Evolutionary conservation across 495 filamentous ascomycete genomes (phyloP), one percentile per base, ranked within the genome.

Genomic region (Neurospora tetrasperma): DNA sequence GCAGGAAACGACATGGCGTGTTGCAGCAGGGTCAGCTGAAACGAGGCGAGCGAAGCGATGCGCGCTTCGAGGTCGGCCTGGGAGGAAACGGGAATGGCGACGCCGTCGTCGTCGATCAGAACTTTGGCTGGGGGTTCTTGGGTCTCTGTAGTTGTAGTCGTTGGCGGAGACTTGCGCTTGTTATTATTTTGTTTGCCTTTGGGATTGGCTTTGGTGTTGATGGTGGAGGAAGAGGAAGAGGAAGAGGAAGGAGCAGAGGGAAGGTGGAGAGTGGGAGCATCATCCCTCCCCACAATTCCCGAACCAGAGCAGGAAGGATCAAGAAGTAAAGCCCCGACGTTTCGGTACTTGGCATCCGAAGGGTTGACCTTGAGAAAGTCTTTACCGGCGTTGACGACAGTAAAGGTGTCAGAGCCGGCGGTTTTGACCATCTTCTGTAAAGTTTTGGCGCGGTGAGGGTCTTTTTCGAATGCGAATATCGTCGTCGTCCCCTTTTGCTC

Each of bases 251-350:
- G 89, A 2, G 87, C 80, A 42, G 80, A 83, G 2, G 84, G 87
- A 41, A 86, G 79, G 70, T 88, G 84, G 12, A 94, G 78, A 44
- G 86, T 84, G 0, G 91, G 89, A 70, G 88, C 84, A 71, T 94
- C 93, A 46, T 97, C 91, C 12, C 96, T 87, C 6, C 94, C 93
- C 10, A 97, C 89, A 35, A 99, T 99, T 0, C 96, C 96, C 78
- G 93, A 97, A 1, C 96, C 96, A 1, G 94, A 97, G 76, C 96
- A 99, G 75, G 92, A 95, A 0, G 96, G 96, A 80, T 99, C 96
- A 0, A 99, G 87, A 5, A 99, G 83, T 35, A 99, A 80, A 14
- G 90, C 90, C 0, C 88, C 86, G 6, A 97, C 92, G 12, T 87
- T 82, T 59, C 86, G 84, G 71, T 84, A 89, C n/a, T 77, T 71